Conservation (phyloP, 495 filamentous ascomycete species). For the Melanomma pulvis-pyrius region DNA sequence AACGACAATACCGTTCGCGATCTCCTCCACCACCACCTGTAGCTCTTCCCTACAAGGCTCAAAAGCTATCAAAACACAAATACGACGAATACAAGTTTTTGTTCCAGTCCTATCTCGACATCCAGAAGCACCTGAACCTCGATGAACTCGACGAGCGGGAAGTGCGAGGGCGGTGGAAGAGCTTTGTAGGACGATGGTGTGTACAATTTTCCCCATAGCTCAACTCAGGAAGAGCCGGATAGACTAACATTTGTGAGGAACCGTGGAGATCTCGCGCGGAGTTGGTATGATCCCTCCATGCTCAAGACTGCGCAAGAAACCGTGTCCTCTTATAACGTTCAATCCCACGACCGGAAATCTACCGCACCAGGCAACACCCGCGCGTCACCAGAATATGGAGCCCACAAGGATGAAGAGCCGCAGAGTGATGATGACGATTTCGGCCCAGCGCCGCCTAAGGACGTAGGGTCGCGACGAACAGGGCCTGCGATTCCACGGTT, state of each 20-base stretch:
- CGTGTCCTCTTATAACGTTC: neutral
- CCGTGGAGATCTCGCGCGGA: slow-evolving; percentile 84
- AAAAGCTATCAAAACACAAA: slow-evolving; percentile 67
- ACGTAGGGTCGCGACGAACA: slow-evolving; percentile 41
- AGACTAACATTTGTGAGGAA: slow-evolving; percentile 68
- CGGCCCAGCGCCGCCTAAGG: slow-evolving; percentile 68
- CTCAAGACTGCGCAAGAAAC: slow-evolving; percentile 36
- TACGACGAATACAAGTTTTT: slow-evolving; percentile 65
- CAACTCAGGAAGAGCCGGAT: neutral
- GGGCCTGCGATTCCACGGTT: slow-evolving; percentile 77
- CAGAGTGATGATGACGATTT: slow-evolving; percentile 62
- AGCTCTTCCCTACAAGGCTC: slow-evolving; percentile 66
- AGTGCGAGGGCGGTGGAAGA: slow-evolving; percentile 85
- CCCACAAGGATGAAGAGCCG: slow-evolving; percentile 27
- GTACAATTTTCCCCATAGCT: slow-evolving; percentile 16
- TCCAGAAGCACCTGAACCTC: slow-evolving; percentile 77
- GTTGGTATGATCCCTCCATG: slow-evolving; percentile 81
- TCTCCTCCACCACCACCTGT: slow-evolving; percentile 27
- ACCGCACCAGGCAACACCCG: slow-evolving; percentile 14
- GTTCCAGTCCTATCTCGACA: slow-evolving; percentile 84
- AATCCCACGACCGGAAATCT: neutral
- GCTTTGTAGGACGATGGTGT: slow-evolving; percentile 87
- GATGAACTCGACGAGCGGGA: slow-evolving; percentile 69
- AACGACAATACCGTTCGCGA: slow-evolving; percentile 12
- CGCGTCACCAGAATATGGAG: slow-evolving; percentile 41